Percentiles rank a stretch among this genome's conserved stretches.
These are phyloP conservation scores for Syzygium jambos DNA, from an alignment of 345 rosid genomes.

Conservation along the genomic window DNA sequence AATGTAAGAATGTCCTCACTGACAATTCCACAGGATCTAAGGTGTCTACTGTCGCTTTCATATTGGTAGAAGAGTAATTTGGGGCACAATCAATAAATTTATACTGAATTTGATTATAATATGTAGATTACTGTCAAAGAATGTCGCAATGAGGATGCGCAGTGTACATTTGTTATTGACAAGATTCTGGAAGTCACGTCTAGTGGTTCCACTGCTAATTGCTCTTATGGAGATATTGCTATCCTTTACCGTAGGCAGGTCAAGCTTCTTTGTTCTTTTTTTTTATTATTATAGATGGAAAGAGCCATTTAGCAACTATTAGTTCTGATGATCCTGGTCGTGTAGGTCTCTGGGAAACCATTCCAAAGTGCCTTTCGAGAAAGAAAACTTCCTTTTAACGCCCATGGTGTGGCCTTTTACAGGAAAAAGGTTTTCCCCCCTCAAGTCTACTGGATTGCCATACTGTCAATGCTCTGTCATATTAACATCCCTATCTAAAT, in stretches of 20 bases:
- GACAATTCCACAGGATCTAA: slow-evolving; percentile 86
- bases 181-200: slow-evolving; percentile 65
- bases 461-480: background rate
- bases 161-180: slow-evolving; percentile 80
- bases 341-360: slow-evolving; percentile 77
- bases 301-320: background rate
- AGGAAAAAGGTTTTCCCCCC: slow-evolving; percentile 62
- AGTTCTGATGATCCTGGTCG: slow-evolving; percentile 1
- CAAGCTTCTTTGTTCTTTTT: slow-evolving; percentile 10
- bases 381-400: slow-evolving; percentile 86
- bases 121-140: slow-evolving; percentile 71
- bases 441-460: background rate
- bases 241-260: slow-evolving; percentile 97
- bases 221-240: slow-evolving; percentile 61
- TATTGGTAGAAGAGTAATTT: background rate
- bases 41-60: slow-evolving; percentile 26
- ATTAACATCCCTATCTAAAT: background rate
- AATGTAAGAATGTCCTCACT: slow-evolving; percentile 53
- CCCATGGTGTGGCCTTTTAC: slow-evolving; percentile 91
- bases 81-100: background rate
- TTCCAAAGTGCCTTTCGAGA: slow-evolving; percentile 77
- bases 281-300: background rate
- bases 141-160: slow-evolving; percentile 83
- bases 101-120: background rate
- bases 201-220: slow-evolving; percentile 27